Conservation (phyloP, 306 rosid species). For the Carpinus viminea region DNA sequence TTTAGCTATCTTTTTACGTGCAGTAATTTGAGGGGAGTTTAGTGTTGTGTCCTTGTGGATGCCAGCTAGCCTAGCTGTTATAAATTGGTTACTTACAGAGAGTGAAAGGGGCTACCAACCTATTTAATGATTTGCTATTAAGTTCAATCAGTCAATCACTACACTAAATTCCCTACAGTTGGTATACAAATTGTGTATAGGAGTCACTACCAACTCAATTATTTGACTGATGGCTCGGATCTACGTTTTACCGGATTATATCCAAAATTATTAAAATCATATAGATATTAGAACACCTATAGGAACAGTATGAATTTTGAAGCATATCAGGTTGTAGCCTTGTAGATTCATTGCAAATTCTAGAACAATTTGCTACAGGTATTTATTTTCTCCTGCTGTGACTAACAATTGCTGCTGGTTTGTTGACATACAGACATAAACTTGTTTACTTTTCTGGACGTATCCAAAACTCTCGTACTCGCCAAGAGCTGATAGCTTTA, state of each 20-base stretch:
- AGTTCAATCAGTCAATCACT: neutral
- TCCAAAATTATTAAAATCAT: too few species aligned
- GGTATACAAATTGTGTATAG: neutral
- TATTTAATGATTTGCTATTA: neutral
- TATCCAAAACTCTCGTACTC: slow-evolving; percentile 29
- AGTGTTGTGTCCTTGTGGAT: neutral
- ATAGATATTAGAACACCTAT: too few species aligned
- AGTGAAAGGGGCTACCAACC: neutral
- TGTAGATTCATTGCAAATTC: neutral
- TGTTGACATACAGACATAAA: slow-evolving; percentile 28
- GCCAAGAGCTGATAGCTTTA: slow-evolving; percentile 26
- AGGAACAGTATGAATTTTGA: neutral
- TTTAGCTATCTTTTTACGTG: too few species aligned
- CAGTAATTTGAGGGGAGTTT: too few species aligned
- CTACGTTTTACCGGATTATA: too few species aligned
- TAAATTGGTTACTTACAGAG: neutral
- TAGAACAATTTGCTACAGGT: neutral
- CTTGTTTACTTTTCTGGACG: slow-evolving; percentile 39
- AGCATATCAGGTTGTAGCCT: neutral
- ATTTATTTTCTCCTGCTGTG: neutral
- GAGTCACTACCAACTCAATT: neutral
- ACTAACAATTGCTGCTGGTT: neutral
- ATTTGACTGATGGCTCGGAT: too few species aligned
- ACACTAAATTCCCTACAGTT: neutral
- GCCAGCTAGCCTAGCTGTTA: neutral